Percentiles rank a stretch among this genome's conserved stretches.
Evolutionary conservation across 306 rosid species (phyloP).

Genomic region (Pterocarpus santalinus): DNA sequence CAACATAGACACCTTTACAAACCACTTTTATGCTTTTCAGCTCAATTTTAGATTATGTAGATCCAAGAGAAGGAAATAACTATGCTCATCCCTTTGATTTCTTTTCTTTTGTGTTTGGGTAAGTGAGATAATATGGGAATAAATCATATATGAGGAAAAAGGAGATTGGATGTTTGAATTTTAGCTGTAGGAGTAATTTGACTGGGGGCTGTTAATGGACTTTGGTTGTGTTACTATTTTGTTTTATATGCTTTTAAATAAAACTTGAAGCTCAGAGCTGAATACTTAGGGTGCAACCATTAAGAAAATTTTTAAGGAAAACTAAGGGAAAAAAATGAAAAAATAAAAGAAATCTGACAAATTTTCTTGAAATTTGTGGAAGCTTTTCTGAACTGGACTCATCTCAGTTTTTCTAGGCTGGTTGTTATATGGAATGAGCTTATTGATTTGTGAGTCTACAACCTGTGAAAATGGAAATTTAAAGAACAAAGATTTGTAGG

Average conservation of each 20-base stretch:
- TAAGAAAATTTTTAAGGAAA: not conserved
- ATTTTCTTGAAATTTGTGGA: not conserved
- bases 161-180: not conserved
- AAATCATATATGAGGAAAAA: not conserved
- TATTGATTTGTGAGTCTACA: slow-evolving; percentile 17
- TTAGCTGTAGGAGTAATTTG: slow-evolving; percentile 29
- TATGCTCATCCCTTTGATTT: not conserved
- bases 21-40: slow-evolving; percentile 3
- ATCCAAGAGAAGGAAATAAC: slow-evolving; percentile 1
- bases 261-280: not conserved
- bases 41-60: not conserved
- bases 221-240: not conserved
- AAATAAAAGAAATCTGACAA: not conserved
- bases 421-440: not conserved
- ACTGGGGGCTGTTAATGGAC: not conserved
- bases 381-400: not conserved
- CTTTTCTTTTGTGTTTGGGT: not conserved
- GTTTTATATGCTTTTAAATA: not conserved
- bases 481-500: not conserved
- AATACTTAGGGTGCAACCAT: not conserved
- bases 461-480: not conserved
- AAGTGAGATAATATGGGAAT: not conserved
- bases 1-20: not conserved
- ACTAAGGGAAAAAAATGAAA: not conserved
- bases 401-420: not conserved